A percentile compares a stretch with the other conserved stretches of the same genome.
These are phyloP conservation scores for Phyllosticta ampelicida DNA, from an alignment of 2,329 filamentous ascomycete genomes.

Conservation along the genomic window DNA sequence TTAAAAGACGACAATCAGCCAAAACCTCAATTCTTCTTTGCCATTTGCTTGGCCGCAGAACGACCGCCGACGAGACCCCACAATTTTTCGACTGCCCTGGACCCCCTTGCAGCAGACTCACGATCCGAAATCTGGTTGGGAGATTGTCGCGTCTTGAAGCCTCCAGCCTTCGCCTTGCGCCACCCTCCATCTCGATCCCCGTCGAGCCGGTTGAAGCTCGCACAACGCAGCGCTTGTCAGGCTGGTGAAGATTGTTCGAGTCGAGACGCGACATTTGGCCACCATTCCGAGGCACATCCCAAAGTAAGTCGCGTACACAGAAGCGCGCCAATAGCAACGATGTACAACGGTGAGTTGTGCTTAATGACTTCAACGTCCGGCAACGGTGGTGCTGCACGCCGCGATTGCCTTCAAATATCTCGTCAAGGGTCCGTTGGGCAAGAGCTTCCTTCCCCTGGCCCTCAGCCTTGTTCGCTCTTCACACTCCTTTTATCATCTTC, in stretches of 20 bases:
- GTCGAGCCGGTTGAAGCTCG: not conserved
- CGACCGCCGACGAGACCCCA: conserved; percentile 12
- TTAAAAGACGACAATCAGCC: not conserved
- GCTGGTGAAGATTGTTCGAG: conserved; percentile 11
- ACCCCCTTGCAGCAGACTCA: conserved; percentile 22
- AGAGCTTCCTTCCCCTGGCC: not conserved
- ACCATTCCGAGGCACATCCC: conserved; percentile 27
- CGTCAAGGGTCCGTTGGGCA: conserved; percentile 15
- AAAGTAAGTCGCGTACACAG: conserved; percentile 21
- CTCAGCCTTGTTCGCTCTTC: conserved; percentile 12
- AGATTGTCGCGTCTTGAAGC: conserved; percentile 13
- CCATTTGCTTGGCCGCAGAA: not conserved
- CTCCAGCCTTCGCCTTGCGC: conserved; percentile 11
- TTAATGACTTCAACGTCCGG: conserved; percentile 17
- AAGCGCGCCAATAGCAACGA: conserved; percentile 19
- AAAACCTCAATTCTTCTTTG: not conserved
- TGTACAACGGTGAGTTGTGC: conserved; percentile 24
- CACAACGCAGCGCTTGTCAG: conserved; percentile 10
- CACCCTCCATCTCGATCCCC: conserved; percentile 14
- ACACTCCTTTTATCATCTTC: conserved; percentile 8
- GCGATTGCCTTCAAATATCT: conserved; percentile 23
- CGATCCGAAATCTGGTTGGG: conserved; percentile 19
- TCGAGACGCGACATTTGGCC: conserved; percentile 12
- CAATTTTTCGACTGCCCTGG: conserved; percentile 9
- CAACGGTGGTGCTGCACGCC: conserved; percentile 7